These are phyloP conservation scores for Aspergillus niger DNA, from an alignment of 2,329 filamentous ascomycete species.

Conservation along the genomic window DNA sequence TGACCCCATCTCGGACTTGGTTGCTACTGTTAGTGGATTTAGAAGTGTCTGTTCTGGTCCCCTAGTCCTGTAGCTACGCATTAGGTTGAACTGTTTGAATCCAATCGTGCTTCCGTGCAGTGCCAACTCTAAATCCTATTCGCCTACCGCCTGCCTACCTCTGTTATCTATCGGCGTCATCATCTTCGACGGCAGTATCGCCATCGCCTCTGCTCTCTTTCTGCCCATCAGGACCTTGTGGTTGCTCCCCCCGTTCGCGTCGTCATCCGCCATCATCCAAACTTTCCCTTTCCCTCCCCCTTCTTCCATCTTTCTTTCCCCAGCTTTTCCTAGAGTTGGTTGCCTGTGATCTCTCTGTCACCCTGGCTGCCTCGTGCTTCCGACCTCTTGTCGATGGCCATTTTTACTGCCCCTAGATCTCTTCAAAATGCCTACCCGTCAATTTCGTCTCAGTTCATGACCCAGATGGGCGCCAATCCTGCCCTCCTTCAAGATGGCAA, in stretches of 20 bases:
- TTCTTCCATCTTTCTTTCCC: background rate
- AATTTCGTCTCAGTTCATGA: constrained; percentile 18
- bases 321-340: no score
- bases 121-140: constrained; percentile 8
- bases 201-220: background rate
- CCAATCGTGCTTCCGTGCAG: constrained; percentile 5
- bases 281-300: background rate
- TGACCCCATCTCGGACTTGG: no score
- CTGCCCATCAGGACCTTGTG: background rate
- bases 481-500: constrained; percentile 24
- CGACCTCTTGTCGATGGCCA: constrained; percentile 34
- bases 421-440: constrained; percentile 46
- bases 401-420: constrained; percentile 53
- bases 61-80: background rate
- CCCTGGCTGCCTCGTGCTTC: background rate
- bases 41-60: background rate
- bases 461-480: constrained; percentile 23
- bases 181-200: background rate
- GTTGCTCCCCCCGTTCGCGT: background rate
- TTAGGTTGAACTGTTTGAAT: background rate
- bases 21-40: no score
- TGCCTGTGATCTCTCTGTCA: background rate
- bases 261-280: background rate
- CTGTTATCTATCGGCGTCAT: constrained; percentile 10
- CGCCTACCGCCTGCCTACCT: constrained; percentile 5